These are phyloP conservation scores for Coix lacrymajobi DNA, from an alignment of 176 grass and related monocot genomes.

Conservation along the genomic window DNA sequence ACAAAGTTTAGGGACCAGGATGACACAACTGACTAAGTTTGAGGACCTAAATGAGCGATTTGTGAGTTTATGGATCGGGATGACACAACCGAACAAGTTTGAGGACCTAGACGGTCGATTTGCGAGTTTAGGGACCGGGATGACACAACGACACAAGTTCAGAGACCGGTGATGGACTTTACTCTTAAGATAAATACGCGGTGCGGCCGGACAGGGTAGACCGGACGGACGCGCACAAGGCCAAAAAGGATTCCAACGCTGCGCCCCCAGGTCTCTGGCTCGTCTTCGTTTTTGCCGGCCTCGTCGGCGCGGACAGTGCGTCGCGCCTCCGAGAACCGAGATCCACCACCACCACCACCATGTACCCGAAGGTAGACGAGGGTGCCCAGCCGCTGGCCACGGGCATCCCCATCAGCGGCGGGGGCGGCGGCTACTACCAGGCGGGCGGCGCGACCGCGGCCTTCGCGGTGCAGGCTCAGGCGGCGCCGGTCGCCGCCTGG, in stretches of 20 bases:
- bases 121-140: too few relatives aligned
- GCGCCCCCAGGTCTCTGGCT: not conserved
- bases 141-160: too few relatives aligned
- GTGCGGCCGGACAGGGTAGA: not conserved
- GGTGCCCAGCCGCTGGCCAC: not conserved
- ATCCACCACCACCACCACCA: not conserved
- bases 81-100: too few relatives aligned
- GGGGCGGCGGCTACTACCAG: constrained; percentile 6
- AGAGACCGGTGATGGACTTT: too few relatives aligned
- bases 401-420: constrained; percentile 15
- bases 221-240: not conserved
- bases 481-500: constrained; percentile 33
- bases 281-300: too few relatives aligned
- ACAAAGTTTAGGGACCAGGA: too few relatives aligned
- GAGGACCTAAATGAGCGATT: too few relatives aligned
- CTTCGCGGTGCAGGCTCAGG: constrained; percentile 23
- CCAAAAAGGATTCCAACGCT: not conserved
- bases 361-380: constrained; percentile 30
- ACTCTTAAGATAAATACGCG: not conserved
- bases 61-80: too few relatives aligned
- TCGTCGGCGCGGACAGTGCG: not conserved
- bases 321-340: too few relatives aligned
- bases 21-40: too few relatives aligned
- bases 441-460: constrained; percentile 2
- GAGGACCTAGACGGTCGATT: too few relatives aligned